Conservation (phyloP, 106 monocot species). For the Dendrobium officinale region DNA sequence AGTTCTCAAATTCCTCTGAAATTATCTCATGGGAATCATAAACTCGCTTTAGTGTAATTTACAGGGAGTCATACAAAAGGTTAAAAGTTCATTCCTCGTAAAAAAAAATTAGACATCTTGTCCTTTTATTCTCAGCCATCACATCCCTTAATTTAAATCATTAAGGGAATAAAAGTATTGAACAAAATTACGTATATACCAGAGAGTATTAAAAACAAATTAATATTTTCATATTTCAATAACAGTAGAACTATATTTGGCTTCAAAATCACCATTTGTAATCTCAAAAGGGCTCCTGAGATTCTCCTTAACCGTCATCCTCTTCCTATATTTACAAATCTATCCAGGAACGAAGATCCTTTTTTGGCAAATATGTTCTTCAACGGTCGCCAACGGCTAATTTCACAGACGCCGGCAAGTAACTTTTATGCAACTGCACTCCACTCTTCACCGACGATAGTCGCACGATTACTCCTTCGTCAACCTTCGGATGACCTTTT, state of each 20-base stretch:
- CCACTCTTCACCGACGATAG: conserved; percentile 21
- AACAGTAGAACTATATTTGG: conserved; percentile 3
- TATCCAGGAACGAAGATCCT: neutral
- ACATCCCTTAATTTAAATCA: conserved; percentile 2
- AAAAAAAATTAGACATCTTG: neutral
- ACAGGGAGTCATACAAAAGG: neutral
- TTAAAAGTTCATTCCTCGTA: neutral
- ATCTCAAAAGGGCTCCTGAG: neutral
- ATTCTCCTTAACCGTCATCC: neutral
- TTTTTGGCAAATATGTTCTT: neutral
- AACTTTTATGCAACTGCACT: conserved; percentile 4
- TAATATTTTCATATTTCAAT: conserved; percentile 3
- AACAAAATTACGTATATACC: neutral
- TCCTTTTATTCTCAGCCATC: conserved; percentile 4
- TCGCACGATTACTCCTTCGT: conserved; percentile 14
- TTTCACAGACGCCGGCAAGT: conserved; percentile 28
- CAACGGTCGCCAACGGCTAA: conserved; percentile 16
- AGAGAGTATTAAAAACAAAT: neutral
- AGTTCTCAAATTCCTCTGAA: too few species aligned
- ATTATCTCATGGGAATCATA: too few species aligned
- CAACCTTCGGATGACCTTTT: conserved; percentile 18
- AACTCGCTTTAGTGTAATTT: too few species aligned
- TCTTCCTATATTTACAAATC: conserved; percentile 2
- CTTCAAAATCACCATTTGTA: conserved; percentile 6
- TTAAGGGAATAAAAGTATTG: neutral